phyloP scores from a whole-genome alignment of 768 basidiomycete genomes.

The Auricularia heimuer region DNA sequence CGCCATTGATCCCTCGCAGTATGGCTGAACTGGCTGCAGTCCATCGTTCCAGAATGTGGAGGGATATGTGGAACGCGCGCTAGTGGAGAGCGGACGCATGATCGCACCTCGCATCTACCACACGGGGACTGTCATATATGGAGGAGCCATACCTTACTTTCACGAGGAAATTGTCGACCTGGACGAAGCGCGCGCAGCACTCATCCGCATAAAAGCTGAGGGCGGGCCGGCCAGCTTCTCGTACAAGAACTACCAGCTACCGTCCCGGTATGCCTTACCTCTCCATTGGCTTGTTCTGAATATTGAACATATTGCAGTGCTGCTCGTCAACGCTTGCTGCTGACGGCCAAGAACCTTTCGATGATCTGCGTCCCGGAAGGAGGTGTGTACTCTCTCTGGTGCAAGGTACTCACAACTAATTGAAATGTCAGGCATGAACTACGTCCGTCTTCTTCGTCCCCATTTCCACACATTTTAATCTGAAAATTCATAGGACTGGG shows the following conservation, averaged over 20 bases:
- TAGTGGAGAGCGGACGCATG: conserved; percentile 58
- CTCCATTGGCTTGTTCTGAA: not conserved
- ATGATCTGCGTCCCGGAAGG: conserved; percentile 72
- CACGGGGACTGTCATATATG: conserved; percentile 56
- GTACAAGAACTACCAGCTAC: conserved; percentile 71
- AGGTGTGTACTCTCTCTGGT: conserved; percentile 19
- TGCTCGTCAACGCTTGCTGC: conserved; percentile 55
- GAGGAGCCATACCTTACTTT: conserved; percentile 32
- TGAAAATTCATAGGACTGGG: conserved; percentile 69
- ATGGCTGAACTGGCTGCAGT: not conserved
- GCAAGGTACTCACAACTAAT: not conserved
- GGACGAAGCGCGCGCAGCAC: conserved; percentile 54
- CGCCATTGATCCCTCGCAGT: not conserved
- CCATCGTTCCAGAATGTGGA: conserved; percentile 31
- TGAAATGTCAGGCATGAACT: conserved; percentile 7
- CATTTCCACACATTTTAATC: not conserved
- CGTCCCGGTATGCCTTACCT: conserved; percentile 38
- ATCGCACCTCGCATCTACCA: conserved; percentile 67
- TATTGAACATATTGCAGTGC: conserved; percentile 31
- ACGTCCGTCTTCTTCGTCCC: not conserved
- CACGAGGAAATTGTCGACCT: conserved; percentile 58
- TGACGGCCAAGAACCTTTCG: conserved; percentile 48
- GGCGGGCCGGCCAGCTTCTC: conserved; percentile 62
- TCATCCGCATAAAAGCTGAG: conserved; percentile 60
- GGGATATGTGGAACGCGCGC: conserved; percentile 55